Evolutionary conservation across 495 filamentous ascomycete genomes (phyloP).

Genomic region (Elaphomyces granulatus): DNA sequence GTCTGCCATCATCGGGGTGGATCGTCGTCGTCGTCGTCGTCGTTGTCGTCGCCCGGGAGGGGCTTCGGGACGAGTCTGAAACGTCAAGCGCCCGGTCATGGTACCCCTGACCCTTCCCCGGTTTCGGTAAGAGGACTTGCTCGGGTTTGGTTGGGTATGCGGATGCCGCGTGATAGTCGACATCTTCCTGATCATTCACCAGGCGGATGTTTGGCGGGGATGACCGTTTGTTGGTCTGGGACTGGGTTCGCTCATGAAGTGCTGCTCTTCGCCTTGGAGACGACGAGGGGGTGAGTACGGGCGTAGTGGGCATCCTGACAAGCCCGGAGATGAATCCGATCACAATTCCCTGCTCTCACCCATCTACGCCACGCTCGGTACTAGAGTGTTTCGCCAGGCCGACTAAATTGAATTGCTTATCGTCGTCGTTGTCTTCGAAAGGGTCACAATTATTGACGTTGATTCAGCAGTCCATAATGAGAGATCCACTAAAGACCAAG

Average conservation of each 20-base stretch:
- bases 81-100: constrained; percentile 21
- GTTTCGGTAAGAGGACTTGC: constrained; percentile 34
- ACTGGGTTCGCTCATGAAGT: constrained; percentile 38
- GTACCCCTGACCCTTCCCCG: constrained; percentile 28
- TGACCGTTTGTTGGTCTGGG: constrained; percentile 34
- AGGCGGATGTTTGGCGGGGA: constrained; percentile 24
- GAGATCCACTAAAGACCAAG: too few relatives aligned
- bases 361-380: too few relatives aligned
- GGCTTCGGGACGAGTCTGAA: constrained; percentile 8
- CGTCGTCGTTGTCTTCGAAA: too few relatives aligned
- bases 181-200: constrained; percentile 23
- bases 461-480: too few relatives aligned
- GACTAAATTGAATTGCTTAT: too few relatives aligned
- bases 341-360: too few relatives aligned
- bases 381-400: too few relatives aligned
- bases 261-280: constrained; percentile 30
- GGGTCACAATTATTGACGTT: too few relatives aligned
- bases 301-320: background rate
- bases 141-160: constrained; percentile 40
- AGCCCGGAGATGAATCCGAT: too few relatives aligned
- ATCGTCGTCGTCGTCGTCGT: constrained; percentile 19
- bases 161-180: constrained; percentile 28
- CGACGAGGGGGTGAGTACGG: constrained; percentile 18
- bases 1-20: constrained; percentile 17
- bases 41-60: background rate